Percentiles rank a stretch among this genome's conserved stretches.
Evolutionary conservation across 202 grass and related monocot species (phyloP).

Genomic region (Carex sylvatica): DNA sequence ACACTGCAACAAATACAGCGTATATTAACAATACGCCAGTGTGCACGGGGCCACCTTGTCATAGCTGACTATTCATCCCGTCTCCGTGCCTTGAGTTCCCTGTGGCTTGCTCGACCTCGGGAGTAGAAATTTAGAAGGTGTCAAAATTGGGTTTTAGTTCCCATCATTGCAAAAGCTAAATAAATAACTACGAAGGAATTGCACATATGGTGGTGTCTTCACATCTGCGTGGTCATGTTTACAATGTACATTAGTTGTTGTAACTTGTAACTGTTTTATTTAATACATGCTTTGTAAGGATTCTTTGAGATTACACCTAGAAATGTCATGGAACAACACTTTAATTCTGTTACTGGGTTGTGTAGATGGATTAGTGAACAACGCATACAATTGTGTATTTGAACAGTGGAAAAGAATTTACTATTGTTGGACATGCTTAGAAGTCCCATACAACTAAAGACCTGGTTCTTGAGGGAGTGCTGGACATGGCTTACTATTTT

Average conservation of each 20-base stretch:
- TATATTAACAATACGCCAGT: conserved; percentile 81
- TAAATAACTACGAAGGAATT: neutral
- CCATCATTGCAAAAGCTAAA: neutral
- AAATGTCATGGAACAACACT: neutral
- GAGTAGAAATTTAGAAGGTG: conserved; percentile 44
- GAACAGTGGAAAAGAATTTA: conserved; percentile 6
- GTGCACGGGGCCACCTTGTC: conserved; percentile 70
- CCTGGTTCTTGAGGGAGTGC: neutral
- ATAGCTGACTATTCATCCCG: conserved; percentile 91
- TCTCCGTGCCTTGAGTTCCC: conserved; percentile 87
- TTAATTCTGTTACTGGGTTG: neutral
- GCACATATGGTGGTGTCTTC: conserved; percentile 8
- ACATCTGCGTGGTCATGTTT: neutral
- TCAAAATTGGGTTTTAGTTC: conserved; percentile 7
- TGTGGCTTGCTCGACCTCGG: conserved; percentile 92
- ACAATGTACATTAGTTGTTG: conserved; percentile 32
- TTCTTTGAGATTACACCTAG: conserved; percentile 7
- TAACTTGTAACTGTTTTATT: conserved; percentile 24
- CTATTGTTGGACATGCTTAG: neutral
- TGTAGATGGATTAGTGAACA: conserved; percentile 12
- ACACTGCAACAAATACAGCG: conserved; percentile 89
- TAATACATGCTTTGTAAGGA: conserved; percentile 17
- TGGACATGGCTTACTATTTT: neutral
- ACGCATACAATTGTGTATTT: conserved; percentile 17
- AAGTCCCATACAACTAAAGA: neutral